These are phyloP conservation scores for Dioszegia hungarica DNA, from an alignment of 768 basidiomycete species.

Conservation along the genomic window DNA sequence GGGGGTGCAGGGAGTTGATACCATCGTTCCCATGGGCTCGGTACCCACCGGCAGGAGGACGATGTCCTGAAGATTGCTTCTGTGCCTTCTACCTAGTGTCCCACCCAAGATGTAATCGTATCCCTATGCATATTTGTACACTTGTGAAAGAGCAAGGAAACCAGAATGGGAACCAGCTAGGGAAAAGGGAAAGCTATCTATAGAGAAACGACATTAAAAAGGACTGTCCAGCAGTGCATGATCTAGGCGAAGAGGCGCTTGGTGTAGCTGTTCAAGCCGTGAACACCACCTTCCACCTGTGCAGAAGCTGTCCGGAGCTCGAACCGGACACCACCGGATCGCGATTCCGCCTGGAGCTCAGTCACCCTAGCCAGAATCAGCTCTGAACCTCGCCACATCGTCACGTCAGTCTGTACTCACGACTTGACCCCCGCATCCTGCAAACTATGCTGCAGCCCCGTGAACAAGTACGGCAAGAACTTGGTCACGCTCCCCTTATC, in stretches of 20 bases:
- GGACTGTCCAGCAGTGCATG: not conserved
- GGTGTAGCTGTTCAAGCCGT: conserved; percentile 86
- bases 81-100: no score
- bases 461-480: conserved; percentile 65
- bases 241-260: conserved; percentile 48
- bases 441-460: conserved; percentile 72
- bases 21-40: no score
- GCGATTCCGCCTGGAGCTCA: conserved; percentile 65
- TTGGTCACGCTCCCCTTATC: conserved; percentile 93
- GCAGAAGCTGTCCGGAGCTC: conserved; percentile 92
- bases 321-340: conserved; percentile 68
- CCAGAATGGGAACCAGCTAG: no score
- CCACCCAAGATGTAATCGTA: no score
- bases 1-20: no score
- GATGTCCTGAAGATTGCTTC: no score
- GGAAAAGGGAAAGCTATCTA: no score
- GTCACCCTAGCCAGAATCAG: conserved; percentile 50
- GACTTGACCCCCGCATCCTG: conserved; percentile 82
- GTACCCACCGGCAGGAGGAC: no score
- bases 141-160: not conserved
- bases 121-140: not conserved
- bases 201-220: no score
- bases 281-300: conserved; percentile 91
- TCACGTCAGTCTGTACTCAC: conserved; percentile 30
- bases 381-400: no score